A percentile compares a stretch with the other conserved stretches of the same genome.
These are phyloP conservation scores for Fallopia convolvulus DNA, from an alignment of 148 eudicot species.

Conservation along the genomic window DNA sequence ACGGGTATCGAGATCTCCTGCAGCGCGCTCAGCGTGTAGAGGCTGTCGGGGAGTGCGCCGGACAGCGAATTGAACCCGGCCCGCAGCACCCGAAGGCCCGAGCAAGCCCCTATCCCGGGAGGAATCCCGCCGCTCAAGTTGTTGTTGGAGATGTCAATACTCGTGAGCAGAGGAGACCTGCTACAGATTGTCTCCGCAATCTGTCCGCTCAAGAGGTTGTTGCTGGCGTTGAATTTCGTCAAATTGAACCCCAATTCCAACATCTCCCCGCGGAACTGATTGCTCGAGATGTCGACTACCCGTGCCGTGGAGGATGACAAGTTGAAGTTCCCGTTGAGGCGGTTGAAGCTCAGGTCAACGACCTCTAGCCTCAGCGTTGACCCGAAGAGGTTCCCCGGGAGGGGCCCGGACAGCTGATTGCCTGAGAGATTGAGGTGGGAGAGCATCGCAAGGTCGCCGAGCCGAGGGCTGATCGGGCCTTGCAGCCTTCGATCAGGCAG, in stretches of 20 bases:
- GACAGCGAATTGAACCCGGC: slow-evolving; percentile 27
- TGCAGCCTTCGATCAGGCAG: slow-evolving; percentile 44
- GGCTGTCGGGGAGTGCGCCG: slow-evolving; percentile 20
- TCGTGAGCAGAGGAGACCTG: not conserved
- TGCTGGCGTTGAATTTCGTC: slow-evolving; percentile 24
- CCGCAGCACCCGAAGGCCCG: slow-evolving; percentile 15
- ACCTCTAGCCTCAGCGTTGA: slow-evolving; percentile 32
- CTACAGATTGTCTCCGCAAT: slow-evolving; percentile 20
- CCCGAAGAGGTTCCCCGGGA: slow-evolving; percentile 47
- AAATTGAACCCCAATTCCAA: slow-evolving; percentile 1
- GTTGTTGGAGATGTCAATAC: slow-evolving; percentile 29
- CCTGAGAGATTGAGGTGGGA: slow-evolving; percentile 51
- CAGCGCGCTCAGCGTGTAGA: slow-evolving; percentile 7
- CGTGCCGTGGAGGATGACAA: slow-evolving; percentile 16
- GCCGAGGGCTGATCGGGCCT: slow-evolving; percentile 34
- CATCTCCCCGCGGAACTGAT: slow-evolving; percentile 21
- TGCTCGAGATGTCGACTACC: slow-evolving; percentile 28
- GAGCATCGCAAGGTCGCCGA: slow-evolving; percentile 41
- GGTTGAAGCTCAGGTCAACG: slow-evolving; percentile 64
- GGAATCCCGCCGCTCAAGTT: slow-evolving; percentile 18
- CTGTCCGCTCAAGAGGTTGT: slow-evolving; percentile 25
- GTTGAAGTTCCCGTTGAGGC: slow-evolving; percentile 31
- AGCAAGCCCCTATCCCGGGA: slow-evolving; percentile 21
- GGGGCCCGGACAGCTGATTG: slow-evolving; percentile 49
- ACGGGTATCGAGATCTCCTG: slow-evolving; percentile 20